Percentiles rank a stretch among this genome's conserved stretches.
phyloP scores from a whole-genome alignment of 73 alveolate species.

The Paramecium sonneborni region DNA sequence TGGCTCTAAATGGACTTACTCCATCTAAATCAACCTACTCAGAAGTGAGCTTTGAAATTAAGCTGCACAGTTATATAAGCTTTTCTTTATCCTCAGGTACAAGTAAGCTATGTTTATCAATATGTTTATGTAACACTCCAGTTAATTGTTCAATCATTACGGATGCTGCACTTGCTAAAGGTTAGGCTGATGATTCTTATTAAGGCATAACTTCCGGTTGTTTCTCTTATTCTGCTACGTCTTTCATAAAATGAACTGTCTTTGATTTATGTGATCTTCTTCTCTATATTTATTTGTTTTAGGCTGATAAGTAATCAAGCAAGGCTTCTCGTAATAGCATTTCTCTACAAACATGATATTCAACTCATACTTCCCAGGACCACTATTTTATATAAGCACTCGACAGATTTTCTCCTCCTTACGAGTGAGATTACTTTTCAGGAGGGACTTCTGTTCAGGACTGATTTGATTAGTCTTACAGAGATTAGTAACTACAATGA shows the following conservation, averaged over 20 bases:
- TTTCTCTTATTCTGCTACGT: neutral
- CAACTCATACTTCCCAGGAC: slow-evolving; percentile 40
- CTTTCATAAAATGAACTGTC: slow-evolving; percentile 39
- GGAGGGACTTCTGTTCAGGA: slow-evolving; percentile 32
- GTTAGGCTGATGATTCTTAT: neutral
- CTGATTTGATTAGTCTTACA: slow-evolving; percentile 25
- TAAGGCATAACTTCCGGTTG: neutral
- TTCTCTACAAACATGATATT: neutral
- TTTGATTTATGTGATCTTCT: slow-evolving; percentile 36
- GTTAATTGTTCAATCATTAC: slow-evolving; percentile 19
- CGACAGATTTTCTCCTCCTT: slow-evolving; percentile 24
- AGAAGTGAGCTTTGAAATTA: neutral
- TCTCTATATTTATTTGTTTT: neutral
- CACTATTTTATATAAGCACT: neutral
- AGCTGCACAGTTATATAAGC: neutral
- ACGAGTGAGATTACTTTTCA: neutral
- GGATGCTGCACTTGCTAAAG: slow-evolving; percentile 18
- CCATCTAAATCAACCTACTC: slow-evolving; percentile 34
- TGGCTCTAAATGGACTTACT: slow-evolving; percentile 35
- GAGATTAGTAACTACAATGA: slow-evolving; percentile 38
- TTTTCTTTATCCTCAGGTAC: slow-evolving; percentile 12
- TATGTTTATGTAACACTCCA: slow-evolving; percentile 32
- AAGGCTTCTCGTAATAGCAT: slow-evolving; percentile 24
- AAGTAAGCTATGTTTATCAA: neutral
- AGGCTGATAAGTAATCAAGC: neutral